These are phyloP conservation scores for Exsudoporus floridanus DNA, from an alignment of 1,284 basidiomycete genomes.

Conservation along the genomic window DNA sequence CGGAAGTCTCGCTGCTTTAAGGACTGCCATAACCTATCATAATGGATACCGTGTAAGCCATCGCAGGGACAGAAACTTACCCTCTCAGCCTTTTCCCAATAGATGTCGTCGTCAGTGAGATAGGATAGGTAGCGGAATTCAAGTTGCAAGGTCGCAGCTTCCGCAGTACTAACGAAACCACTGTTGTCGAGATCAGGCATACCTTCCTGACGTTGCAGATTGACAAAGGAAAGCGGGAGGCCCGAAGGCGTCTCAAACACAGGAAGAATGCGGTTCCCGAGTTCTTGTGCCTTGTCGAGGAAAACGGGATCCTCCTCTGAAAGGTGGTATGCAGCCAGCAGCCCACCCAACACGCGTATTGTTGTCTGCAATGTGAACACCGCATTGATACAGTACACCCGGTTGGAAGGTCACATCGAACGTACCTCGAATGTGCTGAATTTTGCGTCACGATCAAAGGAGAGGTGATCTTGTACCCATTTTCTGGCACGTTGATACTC, in stretches of 20 bases:
- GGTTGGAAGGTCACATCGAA: conserved; percentile 5
- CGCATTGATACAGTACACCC: not conserved
- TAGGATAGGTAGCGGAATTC: conserved; percentile 89
- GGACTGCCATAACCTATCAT: conserved; percentile 67
- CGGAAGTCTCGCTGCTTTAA: conserved; percentile 60
- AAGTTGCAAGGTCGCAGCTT: conserved; percentile 81
- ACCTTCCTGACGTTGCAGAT: conserved; percentile 67
- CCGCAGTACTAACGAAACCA: conserved; percentile 77
- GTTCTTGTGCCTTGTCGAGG: conserved; percentile 74
- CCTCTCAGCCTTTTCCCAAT: conserved; percentile 82
- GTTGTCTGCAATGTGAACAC: conserved; percentile 53
- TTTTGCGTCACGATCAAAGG: conserved; percentile 76
- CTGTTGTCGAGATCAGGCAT: conserved; percentile 65
- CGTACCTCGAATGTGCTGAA: conserved; percentile 92
- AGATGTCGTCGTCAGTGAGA: conserved; percentile 73
- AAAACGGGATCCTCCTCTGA: conserved; percentile 64
- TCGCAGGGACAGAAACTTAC: conserved; percentile 38
- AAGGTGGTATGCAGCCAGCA: conserved; percentile 83
- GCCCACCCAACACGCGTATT: conserved; percentile 78
- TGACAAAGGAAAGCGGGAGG: conserved; percentile 78
- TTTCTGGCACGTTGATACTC: conserved; percentile 78
- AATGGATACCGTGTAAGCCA: conserved; percentile 1
- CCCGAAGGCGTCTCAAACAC: conserved; percentile 83
- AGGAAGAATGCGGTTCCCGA: conserved; percentile 84
- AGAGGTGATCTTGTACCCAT: conserved; percentile 74